Conservation (phyloP, 495 filamentous ascomycete genomes). For the Neurospora sp. region DNA sequence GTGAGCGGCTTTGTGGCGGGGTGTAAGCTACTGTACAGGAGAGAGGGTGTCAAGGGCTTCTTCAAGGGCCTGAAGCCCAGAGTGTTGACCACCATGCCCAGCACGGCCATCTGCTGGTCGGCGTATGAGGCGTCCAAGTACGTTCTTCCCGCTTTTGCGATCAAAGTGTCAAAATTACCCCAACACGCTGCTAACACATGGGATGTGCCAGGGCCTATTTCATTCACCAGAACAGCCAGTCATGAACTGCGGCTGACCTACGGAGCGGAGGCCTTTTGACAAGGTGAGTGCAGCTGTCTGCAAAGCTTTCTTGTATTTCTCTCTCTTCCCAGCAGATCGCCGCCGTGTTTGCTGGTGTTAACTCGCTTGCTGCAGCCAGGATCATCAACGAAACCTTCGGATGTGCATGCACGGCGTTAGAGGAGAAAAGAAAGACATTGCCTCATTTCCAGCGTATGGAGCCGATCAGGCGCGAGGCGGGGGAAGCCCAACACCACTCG, state of each 20-base stretch:
- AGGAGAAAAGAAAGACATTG: background rate
- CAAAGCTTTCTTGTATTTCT: background rate
- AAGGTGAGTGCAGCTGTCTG: background rate
- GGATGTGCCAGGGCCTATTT: conserved; percentile 40
- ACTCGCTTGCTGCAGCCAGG: background rate
- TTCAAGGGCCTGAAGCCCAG: conserved; percentile 85
- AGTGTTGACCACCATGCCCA: conserved; percentile 94
- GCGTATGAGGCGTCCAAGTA: conserved; percentile 52
- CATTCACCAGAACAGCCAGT: conserved; percentile 34
- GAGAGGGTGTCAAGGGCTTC: conserved; percentile 79
- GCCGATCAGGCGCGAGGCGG: background rate
- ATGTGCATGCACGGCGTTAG: background rate
- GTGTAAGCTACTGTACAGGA: conserved; percentile 68
- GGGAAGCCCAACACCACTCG: background rate
- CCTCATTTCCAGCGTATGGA: background rate
- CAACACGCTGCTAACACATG: conserved; percentile 5
- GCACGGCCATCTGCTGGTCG: conserved; percentile 97
- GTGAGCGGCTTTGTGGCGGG: conserved; percentile 76
- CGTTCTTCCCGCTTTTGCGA: conserved; percentile 10
- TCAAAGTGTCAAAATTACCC: background rate
- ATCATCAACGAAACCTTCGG: background rate
- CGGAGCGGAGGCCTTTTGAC: background rate
- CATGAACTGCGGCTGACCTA: background rate
- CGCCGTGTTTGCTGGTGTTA: background rate
- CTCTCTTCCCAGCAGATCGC: background rate